Evolutionary conservation across 2,329 filamentous ascomycete species (phyloP).

Genomic region (Ambrosiella xylebori): DNA sequence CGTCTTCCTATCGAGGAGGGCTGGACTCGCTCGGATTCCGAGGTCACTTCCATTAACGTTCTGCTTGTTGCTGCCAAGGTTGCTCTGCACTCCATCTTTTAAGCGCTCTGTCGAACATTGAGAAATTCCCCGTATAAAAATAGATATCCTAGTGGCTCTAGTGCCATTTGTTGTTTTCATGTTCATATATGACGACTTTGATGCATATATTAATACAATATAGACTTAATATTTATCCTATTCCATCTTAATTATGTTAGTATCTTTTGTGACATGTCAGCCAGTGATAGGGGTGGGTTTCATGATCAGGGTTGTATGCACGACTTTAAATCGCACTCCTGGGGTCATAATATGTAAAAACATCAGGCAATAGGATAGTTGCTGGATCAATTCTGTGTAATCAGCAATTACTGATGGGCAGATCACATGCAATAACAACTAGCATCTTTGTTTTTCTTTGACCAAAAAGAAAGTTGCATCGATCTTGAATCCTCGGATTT

Average conservation of each 20-base stretch:
- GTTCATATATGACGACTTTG: background rate
- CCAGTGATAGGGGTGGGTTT: no score
- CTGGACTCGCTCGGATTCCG: slow-evolving; percentile 1
- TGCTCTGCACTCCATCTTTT: slow-evolving; percentile 2
- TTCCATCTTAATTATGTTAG: background rate
- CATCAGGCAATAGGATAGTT: no score
- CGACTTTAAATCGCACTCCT: no score
- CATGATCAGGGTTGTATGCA: no score
- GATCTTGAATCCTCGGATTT: no score
- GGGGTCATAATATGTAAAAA: no score
- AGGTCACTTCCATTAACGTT: background rate
- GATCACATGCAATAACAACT: no score
- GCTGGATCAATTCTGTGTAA: no score
- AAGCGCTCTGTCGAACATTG: background rate
- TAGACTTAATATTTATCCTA: background rate
- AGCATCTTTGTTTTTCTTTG: no score
- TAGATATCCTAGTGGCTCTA: background rate
- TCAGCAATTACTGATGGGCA: no score
- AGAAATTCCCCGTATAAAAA: background rate
- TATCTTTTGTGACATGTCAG: background rate
- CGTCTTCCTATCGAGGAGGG: slow-evolving; percentile 11
- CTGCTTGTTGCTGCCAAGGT: slow-evolving; percentile 1
- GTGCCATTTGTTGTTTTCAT: background rate
- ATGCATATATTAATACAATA: background rate
- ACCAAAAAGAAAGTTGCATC: no score